Evolutionary conservation across 371 early-diverging fungal species (phyloP).

Genomic region (Mucor ambiguus): DNA sequence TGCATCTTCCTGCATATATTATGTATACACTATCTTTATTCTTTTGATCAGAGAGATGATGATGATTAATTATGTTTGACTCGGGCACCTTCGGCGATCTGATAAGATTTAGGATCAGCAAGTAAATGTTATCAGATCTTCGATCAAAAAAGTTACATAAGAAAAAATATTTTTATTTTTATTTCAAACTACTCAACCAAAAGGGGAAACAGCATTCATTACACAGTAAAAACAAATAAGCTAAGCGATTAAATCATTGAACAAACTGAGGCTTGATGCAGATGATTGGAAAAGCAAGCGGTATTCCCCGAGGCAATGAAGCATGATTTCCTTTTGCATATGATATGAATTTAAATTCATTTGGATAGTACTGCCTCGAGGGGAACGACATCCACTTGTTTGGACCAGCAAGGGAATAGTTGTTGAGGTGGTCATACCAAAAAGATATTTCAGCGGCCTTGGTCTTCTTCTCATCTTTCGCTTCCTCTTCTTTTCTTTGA

Average conservation of each 20-base stretch:
- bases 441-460: constrained; percentile 7
- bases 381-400: constrained; percentile 10
- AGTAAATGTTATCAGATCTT: constrained; percentile 4
- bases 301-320: constrained; percentile 15
- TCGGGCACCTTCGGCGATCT: constrained; percentile 1
- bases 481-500: not conserved
- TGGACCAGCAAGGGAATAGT: not conserved
- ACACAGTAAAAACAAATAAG: not conserved
- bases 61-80: not conserved
- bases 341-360: not conserved
- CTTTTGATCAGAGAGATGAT: too few relatives aligned
- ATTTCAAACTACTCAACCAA: not conserved
- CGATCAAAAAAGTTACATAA: not conserved
- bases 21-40: too few relatives aligned
- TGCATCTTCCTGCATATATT: too few relatives aligned
- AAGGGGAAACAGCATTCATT: not conserved
- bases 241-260: not conserved
- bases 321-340: not conserved
- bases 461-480: constrained; percentile 1
- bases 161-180: not conserved
- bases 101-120: constrained; percentile 4
- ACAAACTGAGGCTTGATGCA: not conserved
- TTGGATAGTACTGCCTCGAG: constrained; percentile 9
- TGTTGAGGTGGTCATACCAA: not conserved
- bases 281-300: not conserved